Conservation (phyloP, 2,329 filamentous ascomycete species). For the Fulvia fulva region DNA sequence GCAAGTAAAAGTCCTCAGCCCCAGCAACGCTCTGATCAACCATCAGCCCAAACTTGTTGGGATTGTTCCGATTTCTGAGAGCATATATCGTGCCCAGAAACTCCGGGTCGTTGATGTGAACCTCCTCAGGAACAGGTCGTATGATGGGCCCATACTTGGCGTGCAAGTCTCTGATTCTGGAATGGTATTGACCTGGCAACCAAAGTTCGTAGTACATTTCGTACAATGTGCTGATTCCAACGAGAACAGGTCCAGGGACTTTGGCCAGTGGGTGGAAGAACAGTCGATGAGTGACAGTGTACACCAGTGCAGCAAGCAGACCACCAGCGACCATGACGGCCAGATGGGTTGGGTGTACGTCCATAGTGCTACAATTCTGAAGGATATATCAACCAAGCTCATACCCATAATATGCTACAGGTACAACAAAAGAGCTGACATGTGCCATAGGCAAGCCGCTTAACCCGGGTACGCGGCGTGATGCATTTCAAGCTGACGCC, state of each 20-base stretch:
- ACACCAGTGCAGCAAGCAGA: background rate
- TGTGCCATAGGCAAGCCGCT: background rate
- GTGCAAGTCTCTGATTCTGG: conserved; percentile 1
- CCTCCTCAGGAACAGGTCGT: conserved; percentile 35
- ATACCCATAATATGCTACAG: background rate
- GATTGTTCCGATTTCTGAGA: conserved; percentile 2
- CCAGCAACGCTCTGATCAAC: conserved; percentile 7
- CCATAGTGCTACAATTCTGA: background rate
- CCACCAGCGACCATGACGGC: background rate
- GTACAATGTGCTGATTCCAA: conserved; percentile 1
- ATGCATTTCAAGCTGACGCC: background rate
- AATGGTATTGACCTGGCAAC: background rate
- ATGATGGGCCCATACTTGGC: conserved; percentile 31
- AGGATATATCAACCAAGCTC: background rate
- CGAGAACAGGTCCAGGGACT: conserved; percentile 1
- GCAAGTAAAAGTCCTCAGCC: conserved; percentile 6
- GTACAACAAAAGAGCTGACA: background rate
- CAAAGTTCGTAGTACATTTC: conserved; percentile 6
- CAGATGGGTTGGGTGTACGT: background rate
- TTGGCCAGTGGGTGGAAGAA: conserved; percentile 6
- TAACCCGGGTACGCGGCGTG: background rate
- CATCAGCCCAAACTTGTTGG: background rate
- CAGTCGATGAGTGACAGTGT: conserved; percentile 3
- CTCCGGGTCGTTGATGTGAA: conserved; percentile 35
- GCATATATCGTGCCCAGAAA: conserved; percentile 24